Conservation (phyloP, 805 yeast genomes). For the Metschnikowia chrysomelidarum region DNA sequence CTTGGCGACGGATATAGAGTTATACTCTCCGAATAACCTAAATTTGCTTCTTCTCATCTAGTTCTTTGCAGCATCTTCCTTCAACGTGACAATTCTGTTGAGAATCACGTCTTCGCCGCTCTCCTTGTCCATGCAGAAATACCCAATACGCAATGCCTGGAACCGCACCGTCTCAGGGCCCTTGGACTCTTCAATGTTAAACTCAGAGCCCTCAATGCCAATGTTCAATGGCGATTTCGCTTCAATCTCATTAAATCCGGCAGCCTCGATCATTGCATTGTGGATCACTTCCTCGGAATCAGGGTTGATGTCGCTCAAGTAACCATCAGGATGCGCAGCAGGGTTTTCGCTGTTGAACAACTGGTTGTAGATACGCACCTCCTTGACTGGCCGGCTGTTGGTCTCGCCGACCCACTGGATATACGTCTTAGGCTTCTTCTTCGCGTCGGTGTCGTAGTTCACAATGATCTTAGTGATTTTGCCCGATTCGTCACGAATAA, state of each 20-base stretch:
- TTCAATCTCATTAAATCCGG: conserved; percentile 66
- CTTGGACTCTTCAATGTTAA: conserved; percentile 61
- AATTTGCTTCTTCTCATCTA: conserved; percentile 5
- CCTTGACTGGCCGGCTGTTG: conserved; percentile 54
- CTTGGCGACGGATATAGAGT: conserved; percentile 1
- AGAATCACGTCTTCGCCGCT: conserved; percentile 60
- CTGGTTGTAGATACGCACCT: conserved; percentile 84
- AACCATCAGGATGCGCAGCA: conserved; percentile 82
- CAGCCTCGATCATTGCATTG: conserved; percentile 68
- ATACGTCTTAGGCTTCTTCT: conserved; percentile 87
- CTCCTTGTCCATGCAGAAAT: conserved; percentile 88
- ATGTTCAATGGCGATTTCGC: conserved; percentile 74
- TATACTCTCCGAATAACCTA: no score
- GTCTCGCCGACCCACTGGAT: conserved; percentile 94
- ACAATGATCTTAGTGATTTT: conserved; percentile 70
- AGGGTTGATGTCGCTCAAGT: conserved; percentile 76
- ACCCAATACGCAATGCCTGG: conserved; percentile 97
- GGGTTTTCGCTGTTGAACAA: conserved; percentile 93
- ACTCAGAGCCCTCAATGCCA: conserved; percentile 56
- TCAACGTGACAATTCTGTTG: conserved; percentile 90
- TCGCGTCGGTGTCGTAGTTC: conserved; percentile 61
- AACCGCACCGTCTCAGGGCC: conserved; percentile 58
- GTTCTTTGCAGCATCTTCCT: conserved; percentile 66
- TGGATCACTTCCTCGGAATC: conserved; percentile 68
- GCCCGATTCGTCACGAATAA: conserved; percentile 64